Evolutionary conservation across 2,329 filamentous ascomycete genomes (phyloP).

Genomic region (Leptographium procerum): DNA sequence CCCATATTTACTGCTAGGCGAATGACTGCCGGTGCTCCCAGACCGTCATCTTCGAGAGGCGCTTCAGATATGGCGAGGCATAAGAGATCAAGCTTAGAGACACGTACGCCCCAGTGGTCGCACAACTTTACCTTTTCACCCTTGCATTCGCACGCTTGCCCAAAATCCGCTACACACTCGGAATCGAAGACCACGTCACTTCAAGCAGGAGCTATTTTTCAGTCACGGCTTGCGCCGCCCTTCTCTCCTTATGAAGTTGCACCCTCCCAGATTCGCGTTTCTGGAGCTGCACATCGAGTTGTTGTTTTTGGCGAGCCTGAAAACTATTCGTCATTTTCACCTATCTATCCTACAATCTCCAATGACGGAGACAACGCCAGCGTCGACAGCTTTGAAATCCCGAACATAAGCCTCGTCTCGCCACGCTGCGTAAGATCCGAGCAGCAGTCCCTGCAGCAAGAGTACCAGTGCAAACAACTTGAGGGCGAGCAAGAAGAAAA

Average conservation of each 20-base stretch:
- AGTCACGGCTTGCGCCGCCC: not conserved
- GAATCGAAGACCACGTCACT: not conserved
- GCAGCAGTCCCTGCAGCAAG: not conserved
- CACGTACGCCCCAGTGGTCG: not conserved
- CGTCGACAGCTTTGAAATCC: conserved; percentile 13
- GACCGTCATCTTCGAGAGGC: not conserved
- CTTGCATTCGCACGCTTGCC: not conserved
- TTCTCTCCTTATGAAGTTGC: not conserved
- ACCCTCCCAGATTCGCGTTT: not conserved
- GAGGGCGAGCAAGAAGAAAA: not conserved
- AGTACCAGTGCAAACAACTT: not conserved
- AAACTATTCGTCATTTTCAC: not conserved
- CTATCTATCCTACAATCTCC: not conserved
- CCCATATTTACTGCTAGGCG: conserved; percentile 36
- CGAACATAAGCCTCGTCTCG: conserved; percentile 7
- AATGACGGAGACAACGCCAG: conserved; percentile 9
- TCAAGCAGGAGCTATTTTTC: no score
- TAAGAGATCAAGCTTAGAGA: not conserved
- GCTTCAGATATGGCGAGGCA: not conserved
- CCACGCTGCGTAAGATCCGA: not conserved
- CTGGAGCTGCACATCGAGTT: conserved; percentile 11
- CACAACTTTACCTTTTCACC: not conserved
- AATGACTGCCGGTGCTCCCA: conserved; percentile 40
- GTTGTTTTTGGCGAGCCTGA: not conserved
- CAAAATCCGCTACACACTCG: no score